phyloP scores from a whole-genome alignment of 169 alveolate species.

The Babesia bovis region DNA sequence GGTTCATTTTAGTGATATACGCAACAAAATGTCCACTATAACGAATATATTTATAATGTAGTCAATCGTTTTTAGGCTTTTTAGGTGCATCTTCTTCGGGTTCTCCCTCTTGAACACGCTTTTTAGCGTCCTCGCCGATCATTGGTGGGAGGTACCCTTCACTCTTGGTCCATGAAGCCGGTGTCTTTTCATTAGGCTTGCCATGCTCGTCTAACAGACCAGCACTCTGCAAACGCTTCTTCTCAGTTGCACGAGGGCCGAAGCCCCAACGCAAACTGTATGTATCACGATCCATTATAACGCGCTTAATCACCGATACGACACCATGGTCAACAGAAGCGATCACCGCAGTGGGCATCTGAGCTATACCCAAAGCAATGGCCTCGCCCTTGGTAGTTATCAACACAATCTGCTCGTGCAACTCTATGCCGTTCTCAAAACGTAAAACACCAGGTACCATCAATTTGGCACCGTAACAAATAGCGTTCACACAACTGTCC shows the following conservation, averaged over 20 bases:
- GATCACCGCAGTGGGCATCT: slow-evolving; percentile 99
- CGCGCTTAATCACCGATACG: slow-evolving; percentile 98
- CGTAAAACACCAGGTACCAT: slow-evolving; percentile 99
- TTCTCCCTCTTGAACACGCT: slow-evolving; percentile 49
- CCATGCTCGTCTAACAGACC: slow-evolving; percentile 95
- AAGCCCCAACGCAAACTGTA: slow-evolving; percentile 99
- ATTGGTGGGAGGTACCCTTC: slow-evolving; percentile 84
- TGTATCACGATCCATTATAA: slow-evolving; percentile 99
- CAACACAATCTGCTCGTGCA: slow-evolving; percentile 94
- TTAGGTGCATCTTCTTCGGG: neutral
- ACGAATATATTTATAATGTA: too few species aligned
- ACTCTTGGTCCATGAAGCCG: slow-evolving; percentile 89
- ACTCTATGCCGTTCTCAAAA: slow-evolving; percentile 95
- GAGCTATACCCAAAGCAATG: slow-evolving; percentile 97
- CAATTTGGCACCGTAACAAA: slow-evolving; percentile 99
- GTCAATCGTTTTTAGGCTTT: slow-evolving; percentile 4
- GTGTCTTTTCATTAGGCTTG: slow-evolving; percentile 92
- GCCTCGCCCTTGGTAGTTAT: slow-evolving; percentile 99
- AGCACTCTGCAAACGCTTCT: slow-evolving; percentile 94
- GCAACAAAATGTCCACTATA: too few species aligned
- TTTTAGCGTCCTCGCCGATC: slow-evolving; percentile 74
- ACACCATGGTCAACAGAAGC: slow-evolving; percentile 99
- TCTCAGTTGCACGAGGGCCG: slow-evolving; percentile 98
- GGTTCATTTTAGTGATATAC: too few species aligned
- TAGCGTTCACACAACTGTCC: slow-evolving; percentile 99